Evolutionary conservation across 129 eudicot species (phyloP), one percentile per base, ranked within the genome.

Genomic region (Artemisia annua): DNA sequence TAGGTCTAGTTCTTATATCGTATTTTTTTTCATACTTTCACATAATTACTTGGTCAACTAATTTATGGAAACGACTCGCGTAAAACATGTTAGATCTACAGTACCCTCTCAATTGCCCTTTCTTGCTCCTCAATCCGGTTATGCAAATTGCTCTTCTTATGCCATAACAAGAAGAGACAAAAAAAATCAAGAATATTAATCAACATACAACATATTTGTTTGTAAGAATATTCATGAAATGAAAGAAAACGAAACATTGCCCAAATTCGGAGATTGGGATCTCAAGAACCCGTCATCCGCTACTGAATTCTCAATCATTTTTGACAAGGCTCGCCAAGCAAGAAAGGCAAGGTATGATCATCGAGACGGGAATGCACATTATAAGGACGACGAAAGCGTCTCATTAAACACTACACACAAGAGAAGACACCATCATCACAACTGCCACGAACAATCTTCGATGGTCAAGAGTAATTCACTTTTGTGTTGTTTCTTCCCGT

Each of bases 211-310:
- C 2, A 20, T 73, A 20, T 73, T 53, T 19, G 0, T 53, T 49
- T 52, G 9, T 63, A 2, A 11, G 0, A 72, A 71, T 58, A 55
- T 69, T 74, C 73, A 59, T 5, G 77, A 62, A 48, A 39, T 39
- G 46, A 39, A 39, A 28, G 73, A 43, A 39, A 79, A 35, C 56
- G 72, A 58, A n/a, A 26, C 70, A 24, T 68, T 83, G 77, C 84
- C 87, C n/a, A 83, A 83, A 64, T 83, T 83, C 48, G 87, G 87
- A 71, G 80, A 77, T 5, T 83, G 87, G 87, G 84, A 83, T 48
- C 72, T 72, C 43, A 83, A 83, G 64, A 79, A 83, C 62, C 87
- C 87, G 3, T 74, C 82, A 2, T 69, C 84, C 0, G 82, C 82
- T 4, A 58, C 60, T 6, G 76, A 79, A 51, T 83, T 69, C 69